Evolutionary conservation across 2,329 filamentous ascomycete species (phyloP), one percentile per base, ranked within the genome.

Genomic region (Cladorrhinum sp.): DNA sequence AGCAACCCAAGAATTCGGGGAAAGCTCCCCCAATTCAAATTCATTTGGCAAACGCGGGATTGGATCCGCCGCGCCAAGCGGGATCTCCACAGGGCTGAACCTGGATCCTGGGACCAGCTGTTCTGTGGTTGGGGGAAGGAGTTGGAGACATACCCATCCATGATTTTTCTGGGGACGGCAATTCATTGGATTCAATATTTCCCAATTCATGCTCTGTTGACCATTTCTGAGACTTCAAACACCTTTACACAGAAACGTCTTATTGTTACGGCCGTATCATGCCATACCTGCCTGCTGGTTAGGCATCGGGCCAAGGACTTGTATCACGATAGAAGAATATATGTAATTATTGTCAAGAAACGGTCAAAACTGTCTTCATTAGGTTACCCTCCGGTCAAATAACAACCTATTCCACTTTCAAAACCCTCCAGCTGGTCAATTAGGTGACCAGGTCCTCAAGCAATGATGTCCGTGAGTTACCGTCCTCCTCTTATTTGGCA

Each of bases 21-120:
- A 20, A 46, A 42, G 36, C 36, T 42, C 26, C 26, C n/a, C 14
- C 8, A 16, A 30, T 30, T 30, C 33, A 16, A 36, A 36, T 36
- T 36, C 42, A 46, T 18, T 46, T 46, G 7, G 26, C 9, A 21
- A 21, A 21, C 42, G n/a, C n/a, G 42, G n/a, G 42, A 20, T 46
- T 20, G 42, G 42, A 16, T 5, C 26, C 36, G 18, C 9, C 2
- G 2, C 30, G 52, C 56, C 58, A 57, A 53, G 33, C 20, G 16
- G 28, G 16, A 20, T 49, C 48, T 46, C 42, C 42, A 46, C 42
- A 63, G 62, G 62, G 62, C 62, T 63, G 62, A 62, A 36, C 30
- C 21, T 49, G 49, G 39, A 28, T 53, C 21, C 28, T 20, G 48
- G 49, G n/a, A 16, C 39, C 16, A 18, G 12, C 21, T 55, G 53